Base-by-base conservation (phyloP, 2,329 filamentous ascomycete species). In the Septoria petroselini region DNA sequence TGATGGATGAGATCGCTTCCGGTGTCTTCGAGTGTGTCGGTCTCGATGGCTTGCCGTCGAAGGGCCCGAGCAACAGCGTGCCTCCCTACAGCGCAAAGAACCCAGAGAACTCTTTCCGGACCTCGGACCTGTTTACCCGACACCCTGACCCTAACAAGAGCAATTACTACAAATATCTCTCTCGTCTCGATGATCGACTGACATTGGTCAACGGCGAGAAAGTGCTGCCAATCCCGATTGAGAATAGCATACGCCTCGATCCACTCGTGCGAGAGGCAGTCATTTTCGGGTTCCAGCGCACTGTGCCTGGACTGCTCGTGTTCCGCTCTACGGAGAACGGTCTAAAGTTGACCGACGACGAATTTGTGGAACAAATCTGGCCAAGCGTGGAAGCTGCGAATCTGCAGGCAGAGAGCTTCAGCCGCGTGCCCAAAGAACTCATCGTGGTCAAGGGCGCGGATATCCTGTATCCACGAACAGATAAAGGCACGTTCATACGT, bases 401-500 rank as follows among this genome's bases (percentile, higher is more conserved):
- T 50, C 59, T 67, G 0, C 59, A 66, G 9, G 73, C 71, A 15
- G 78, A 74, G 53, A 74, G 73, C 0, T 84, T 80, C 56, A 75
- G 75, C 0, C 72, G 73, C 11, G 73, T 83, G 1, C 75, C 74
- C 0, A 71, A 65, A 12, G 78, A 81, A 3, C 73, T 83, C 61
- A 67, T 84, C 0, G 62, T 75, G 0, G 60, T 82, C 2, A 64
- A 81, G 2, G 68, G 72, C 0, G 55, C 68, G 0, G 73, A 73
- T 0, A 71, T 70, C 3, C 54, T 63, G 2, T 82, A 78, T 54
- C 71, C 77, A 1, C 65, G 64, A 31, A 82, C 79, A 0, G 79
- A 81, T 52, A 82, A 82, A 60, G 76, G 76, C 2, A 81, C 76
- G 0, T 72, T 78, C 48, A 80, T 81, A 41, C 72, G 79, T 2